phyloP scores from a whole-genome alignment of 805 yeast genomes.

The Alloascoidea africana region DNA sequence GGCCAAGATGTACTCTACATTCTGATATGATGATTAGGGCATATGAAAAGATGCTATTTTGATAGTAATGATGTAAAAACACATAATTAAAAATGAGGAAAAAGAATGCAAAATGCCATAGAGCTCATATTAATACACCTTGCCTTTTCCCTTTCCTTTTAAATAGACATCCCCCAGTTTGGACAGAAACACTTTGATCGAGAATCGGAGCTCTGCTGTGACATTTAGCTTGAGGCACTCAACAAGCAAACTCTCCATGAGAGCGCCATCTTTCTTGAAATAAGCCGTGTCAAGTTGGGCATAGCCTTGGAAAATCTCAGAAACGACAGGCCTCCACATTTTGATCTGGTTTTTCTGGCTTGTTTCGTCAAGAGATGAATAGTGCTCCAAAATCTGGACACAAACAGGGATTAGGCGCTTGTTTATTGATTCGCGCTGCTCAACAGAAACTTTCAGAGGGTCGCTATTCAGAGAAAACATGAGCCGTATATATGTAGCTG shows the following conservation, averaged over 20 bases:
- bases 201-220: background rate
- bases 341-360: constrained; percentile 49
- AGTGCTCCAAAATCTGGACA: constrained; percentile 53
- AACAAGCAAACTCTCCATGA: background rate
- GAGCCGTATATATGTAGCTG: constrained; percentile 73
- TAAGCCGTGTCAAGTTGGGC: constrained; percentile 13
- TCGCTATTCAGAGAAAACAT: constrained; percentile 71
- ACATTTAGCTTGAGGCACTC: background rate
- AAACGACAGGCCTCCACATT: constrained; percentile 87
- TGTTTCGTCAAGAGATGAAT: constrained; percentile 53
- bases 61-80: too few relatives aligned
- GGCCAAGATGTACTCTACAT: too few relatives aligned
- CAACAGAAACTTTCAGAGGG: constrained; percentile 30
- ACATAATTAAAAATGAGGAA: too few relatives aligned
- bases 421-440: constrained; percentile 34
- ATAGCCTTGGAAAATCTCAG: constrained; percentile 74
- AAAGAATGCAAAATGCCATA: too few relatives aligned
- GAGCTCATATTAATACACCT: too few relatives aligned
- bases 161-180: background rate
- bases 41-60: too few relatives aligned
- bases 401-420: constrained; percentile 54
- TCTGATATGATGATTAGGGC: too few relatives aligned
- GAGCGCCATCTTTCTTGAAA: background rate
- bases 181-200: background rate
- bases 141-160: background rate